Percentiles rank a stretch among this genome's conserved stretches.
These are phyloP conservation scores for Pseudotulostoma volvatum DNA, from an alignment of 495 filamentous ascomycete genomes.

Conservation along the genomic window DNA sequence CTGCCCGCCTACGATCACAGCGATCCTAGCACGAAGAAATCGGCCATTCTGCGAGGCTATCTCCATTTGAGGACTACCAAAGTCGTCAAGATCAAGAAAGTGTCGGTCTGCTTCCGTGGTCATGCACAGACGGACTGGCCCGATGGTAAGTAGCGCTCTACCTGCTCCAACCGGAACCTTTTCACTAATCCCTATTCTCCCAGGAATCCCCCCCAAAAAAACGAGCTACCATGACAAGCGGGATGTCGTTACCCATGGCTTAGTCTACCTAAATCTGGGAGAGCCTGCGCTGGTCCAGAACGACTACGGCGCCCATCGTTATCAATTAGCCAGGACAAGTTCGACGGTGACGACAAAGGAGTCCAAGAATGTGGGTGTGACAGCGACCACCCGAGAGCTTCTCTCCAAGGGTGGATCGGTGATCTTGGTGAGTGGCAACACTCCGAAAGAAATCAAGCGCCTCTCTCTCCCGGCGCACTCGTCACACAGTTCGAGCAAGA, in stretches of 20 bases:
- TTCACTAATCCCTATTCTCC: too few relatives aligned
- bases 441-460: conserved; percentile 37
- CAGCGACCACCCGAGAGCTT: conserved; percentile 24
- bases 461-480: conserved; percentile 67
- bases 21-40: conserved; percentile 48
- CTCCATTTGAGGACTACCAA: conserved; percentile 73
- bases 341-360: conserved; percentile 34
- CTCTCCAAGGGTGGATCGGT: conserved; percentile 24
- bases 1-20: conserved; percentile 82
- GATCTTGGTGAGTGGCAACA: conserved; percentile 20
- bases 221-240: conserved; percentile 67
- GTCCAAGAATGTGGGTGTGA: conserved; percentile 17
- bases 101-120: conserved; percentile 73
- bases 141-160: conserved; percentile 43
- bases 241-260: conserved; percentile 31
- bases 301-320: conserved; percentile 33
- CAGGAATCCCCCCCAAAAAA: conserved; percentile 81
- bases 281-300: conserved; percentile 49
- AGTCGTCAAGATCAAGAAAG: conserved; percentile 85
- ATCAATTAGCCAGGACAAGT: conserved; percentile 24
- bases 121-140: conserved; percentile 90
- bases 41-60: conserved; percentile 74
- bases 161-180: background rate
- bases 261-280: conserved; percentile 36
- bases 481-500: conserved; percentile 76